Evolutionary conservation across 2,329 filamentous ascomycete species (phyloP), one percentile per base, ranked within the genome.

Genomic region (Xylaria digitata): DNA sequence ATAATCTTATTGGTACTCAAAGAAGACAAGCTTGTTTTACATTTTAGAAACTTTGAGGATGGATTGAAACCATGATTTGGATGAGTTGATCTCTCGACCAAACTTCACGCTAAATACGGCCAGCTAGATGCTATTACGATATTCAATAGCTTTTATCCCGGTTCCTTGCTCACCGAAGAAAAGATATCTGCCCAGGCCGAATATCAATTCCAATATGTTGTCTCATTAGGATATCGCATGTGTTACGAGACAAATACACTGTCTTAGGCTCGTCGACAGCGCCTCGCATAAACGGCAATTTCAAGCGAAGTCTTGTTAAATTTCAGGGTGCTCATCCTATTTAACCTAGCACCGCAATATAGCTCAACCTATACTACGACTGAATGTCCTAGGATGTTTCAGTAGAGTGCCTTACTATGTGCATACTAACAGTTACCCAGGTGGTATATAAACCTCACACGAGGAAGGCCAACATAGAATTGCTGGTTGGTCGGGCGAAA

Each of bases 381-480:
- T 53, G 49, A 26, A 43, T 43, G 19, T 13, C 8, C 8, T 6
- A n/a, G 32, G 23, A 40, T 15, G 34, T 19, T 54, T 23, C 37
- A 53, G 19, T 15, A 40, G 13, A 40, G 50, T 55, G 34, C 15
- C 19, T 17, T 40, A n/a, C 54, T 54, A 9, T 19, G 23, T 34
- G 46, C 50, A 55, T 32, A 26, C 26, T 5, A 26, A 26, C 26
- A 26, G 26, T 26, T 26, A 26, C 26, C 26, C 26, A 26, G 26
- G 26, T 26, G n/a, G 48, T 53, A 26, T 50, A 37, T 32, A 13
- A 43, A 62, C 37, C 23, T 54, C 49, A 58, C 8, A 37, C 58
- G 48, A 48, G 40, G 59, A 26, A 63, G 52, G 54, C 58, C 60
- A 52, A 58, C 45, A 54, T 52, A 43, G 26, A 30, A 55, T 52